Percentiles rank a stretch among this genome's conserved stretches.
Conservation (phyloP, 495 filamentous ascomycete genomes). For the Lophium mytilinum region DNA sequence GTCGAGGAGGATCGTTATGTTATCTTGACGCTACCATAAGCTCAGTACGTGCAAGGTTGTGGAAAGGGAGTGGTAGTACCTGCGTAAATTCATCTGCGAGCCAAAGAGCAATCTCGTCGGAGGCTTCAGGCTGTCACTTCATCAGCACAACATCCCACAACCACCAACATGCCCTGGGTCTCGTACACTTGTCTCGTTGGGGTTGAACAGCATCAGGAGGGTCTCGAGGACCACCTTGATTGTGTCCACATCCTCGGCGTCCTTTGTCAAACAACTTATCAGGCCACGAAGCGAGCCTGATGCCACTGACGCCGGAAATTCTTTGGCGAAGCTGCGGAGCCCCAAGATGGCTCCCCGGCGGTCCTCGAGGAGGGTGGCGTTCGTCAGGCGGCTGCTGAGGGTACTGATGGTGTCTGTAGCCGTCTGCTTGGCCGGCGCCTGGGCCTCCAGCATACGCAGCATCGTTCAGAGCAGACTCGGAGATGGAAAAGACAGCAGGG, state of each 20-base stretch:
- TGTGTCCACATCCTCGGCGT: slow-evolving; percentile 93
- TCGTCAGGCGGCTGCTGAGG: slow-evolving; percentile 75
- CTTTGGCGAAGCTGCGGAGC: slow-evolving; percentile 87
- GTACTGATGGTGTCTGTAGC: slow-evolving; percentile 88
- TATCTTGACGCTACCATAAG: slow-evolving; percentile 77
- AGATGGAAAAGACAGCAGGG: no score
- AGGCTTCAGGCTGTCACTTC: slow-evolving; percentile 68
- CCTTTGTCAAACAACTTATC: slow-evolving; percentile 75
- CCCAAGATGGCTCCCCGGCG: slow-evolving; percentile 87
- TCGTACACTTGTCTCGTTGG: slow-evolving; percentile 60
- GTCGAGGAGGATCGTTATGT: slow-evolving; percentile 83
- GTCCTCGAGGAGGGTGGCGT: slow-evolving; percentile 86
- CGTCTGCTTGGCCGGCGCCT: slow-evolving; percentile 91
- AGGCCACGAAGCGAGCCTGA: slow-evolving; percentile 79
- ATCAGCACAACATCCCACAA: slow-evolving; percentile 24
- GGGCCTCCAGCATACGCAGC: slow-evolving; percentile 77
- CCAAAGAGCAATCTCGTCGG: slow-evolving; percentile 94
- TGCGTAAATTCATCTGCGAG: slow-evolving; percentile 97
- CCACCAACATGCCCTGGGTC: not conserved
- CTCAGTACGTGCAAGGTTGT: slow-evolving; percentile 28
- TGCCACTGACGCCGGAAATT: slow-evolving; percentile 93
- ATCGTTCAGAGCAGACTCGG: slow-evolving; percentile 39
- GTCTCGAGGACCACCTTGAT: slow-evolving; percentile 92
- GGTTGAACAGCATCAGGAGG: slow-evolving; percentile 82
- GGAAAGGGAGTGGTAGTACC: slow-evolving; percentile 38